Percentiles rank a stretch among this genome's conserved stretches.
Conservation (phyloP, 768 basidiomycete species). For the Cystobasidium tubakii region DNA sequence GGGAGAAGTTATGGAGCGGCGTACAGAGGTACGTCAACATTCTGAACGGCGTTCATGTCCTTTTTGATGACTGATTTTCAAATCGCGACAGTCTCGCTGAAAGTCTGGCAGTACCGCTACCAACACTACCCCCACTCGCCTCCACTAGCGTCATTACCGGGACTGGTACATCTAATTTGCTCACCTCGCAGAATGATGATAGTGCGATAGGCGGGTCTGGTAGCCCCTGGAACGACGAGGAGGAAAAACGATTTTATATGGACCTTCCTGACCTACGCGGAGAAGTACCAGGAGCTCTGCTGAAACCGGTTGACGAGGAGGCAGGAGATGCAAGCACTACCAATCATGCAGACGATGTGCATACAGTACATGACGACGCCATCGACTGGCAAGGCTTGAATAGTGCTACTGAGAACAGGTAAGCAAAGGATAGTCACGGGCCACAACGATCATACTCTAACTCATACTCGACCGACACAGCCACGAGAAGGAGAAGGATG, state of each 20-base stretch:
- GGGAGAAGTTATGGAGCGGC: slow-evolving; percentile 81
- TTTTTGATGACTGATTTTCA: background rate
- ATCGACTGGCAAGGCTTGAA: slow-evolving; percentile 53
- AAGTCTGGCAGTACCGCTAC: slow-evolving; percentile 73
- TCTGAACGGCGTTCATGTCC: slow-evolving; percentile 37
- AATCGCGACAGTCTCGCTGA: slow-evolving; percentile 69
- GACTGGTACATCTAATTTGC: slow-evolving; percentile 45
- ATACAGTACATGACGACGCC: slow-evolving; percentile 49
- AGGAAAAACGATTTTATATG: slow-evolving; percentile 88
- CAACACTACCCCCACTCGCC: slow-evolving; percentile 71
- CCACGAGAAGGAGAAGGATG: slow-evolving; percentile 18
- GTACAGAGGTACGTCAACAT: slow-evolving; percentile 64
- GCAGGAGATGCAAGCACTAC: slow-evolving; percentile 34
- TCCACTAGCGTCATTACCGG: slow-evolving; percentile 51
- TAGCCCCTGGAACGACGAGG: slow-evolving; percentile 97
- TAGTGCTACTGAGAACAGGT: background rate
- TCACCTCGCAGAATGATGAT: slow-evolving; percentile 48
- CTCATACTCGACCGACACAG: background rate
- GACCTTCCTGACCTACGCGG: slow-evolving; percentile 85
- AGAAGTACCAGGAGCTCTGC: slow-evolving; percentile 75
- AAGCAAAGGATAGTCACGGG: background rate
- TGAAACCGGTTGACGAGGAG: slow-evolving; percentile 49
- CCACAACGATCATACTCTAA: too few relatives aligned
- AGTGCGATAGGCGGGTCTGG: slow-evolving; percentile 58
- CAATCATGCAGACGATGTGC: slow-evolving; percentile 52